Conservation (phyloP, 768 basidiomycete species). For the Gyrodon lividus region DNA sequence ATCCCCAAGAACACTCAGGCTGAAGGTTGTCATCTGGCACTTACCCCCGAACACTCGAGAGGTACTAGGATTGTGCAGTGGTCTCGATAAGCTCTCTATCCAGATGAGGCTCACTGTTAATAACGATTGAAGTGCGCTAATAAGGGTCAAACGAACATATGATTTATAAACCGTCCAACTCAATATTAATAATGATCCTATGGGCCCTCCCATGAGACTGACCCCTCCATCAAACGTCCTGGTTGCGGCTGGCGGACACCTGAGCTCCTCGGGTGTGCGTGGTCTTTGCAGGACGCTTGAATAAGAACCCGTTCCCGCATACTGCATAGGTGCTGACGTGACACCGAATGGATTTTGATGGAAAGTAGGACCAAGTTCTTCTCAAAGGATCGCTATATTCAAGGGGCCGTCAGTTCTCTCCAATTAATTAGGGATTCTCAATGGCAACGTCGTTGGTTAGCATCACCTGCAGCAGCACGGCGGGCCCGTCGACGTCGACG, state of each 20-base stretch:
- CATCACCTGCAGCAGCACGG: not conserved
- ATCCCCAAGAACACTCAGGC: not conserved
- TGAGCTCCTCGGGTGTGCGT: not conserved
- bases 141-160: not conserved
- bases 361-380: not conserved
- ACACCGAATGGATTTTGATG: not conserved
- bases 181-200: not conserved
- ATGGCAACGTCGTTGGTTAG: no score
- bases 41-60: no score
- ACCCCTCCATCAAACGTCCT: constrained; percentile 6
- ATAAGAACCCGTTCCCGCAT: not conserved
- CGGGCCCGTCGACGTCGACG: not conserved
- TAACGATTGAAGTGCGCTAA: no score
- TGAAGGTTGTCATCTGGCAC: no score
- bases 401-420: not conserved
- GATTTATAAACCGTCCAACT: not conserved
- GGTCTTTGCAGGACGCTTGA: not conserved
- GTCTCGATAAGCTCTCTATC: no score
- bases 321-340: not conserved
- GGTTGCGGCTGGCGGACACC: not conserved
- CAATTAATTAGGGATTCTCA: not conserved
- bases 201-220: not conserved
- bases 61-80: no score
- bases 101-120: no score
- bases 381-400: not conserved